Evolutionary conservation across 2,329 filamentous ascomycete species (phyloP).

Genomic region (Colletotrichum sp.): DNA sequence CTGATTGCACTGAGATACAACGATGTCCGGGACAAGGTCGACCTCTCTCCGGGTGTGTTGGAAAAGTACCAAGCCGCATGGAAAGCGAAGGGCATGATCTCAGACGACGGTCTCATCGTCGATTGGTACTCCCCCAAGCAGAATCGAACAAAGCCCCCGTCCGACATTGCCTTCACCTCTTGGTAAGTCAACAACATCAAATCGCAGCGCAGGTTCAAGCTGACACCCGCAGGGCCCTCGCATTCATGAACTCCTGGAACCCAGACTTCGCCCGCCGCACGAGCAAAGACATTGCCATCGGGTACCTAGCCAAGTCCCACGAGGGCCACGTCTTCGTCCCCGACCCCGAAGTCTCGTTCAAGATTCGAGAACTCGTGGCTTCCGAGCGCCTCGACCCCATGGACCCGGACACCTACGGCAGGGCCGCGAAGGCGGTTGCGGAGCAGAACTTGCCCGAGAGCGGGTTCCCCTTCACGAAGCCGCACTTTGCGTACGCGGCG

Average conservation of each 20-base stretch:
- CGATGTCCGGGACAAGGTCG: not conserved
- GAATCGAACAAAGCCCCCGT: not conserved
- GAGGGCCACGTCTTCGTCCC: not conserved
- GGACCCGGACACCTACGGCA: not conserved
- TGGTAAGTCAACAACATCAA: not conserved
- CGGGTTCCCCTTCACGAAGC: not conserved
- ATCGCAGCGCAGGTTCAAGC: fast-evolving
- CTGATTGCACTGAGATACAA: not conserved
- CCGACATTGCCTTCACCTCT: not conserved
- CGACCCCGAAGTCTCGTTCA: not conserved
- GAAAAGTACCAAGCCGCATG: constrained; percentile 40
- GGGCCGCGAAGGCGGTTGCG: not conserved
- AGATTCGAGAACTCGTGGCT: not conserved
- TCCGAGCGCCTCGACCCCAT: not conserved
- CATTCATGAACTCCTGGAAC: constrained; percentile 44
- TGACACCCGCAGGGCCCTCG: constrained; percentile 15
- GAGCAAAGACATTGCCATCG: not conserved
- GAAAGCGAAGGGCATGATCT: constrained; percentile 33
- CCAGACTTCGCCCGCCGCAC: constrained; percentile 24
- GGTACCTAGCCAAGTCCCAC: not conserved
- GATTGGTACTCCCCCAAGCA: constrained; percentile 15
- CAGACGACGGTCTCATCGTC: constrained; percentile 27
- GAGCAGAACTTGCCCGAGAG: not conserved
- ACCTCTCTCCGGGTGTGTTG: constrained; percentile 29
- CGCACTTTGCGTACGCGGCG: constrained; percentile 30